Base-by-base conservation (phyloP, 2,329 filamentous ascomycete genomes). In the Pyrenophora seminiperda region DNA sequence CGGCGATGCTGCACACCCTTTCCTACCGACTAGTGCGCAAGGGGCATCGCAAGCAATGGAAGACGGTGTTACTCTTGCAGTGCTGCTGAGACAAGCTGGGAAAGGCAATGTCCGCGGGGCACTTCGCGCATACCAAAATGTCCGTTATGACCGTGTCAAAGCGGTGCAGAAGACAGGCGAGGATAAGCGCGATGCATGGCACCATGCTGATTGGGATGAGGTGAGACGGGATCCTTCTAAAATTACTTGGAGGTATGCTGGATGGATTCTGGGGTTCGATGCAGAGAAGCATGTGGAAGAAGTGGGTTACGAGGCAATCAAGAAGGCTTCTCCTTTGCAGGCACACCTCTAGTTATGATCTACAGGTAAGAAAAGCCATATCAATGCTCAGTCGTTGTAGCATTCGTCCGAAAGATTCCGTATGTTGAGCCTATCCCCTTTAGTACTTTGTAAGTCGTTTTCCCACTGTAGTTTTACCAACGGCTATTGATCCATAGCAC, bases 21-120 rank as follows among this genome's bases (percentile, higher is more conserved):
- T 82, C 61, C 64, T 83, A 6, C 80, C 80, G 0, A 82, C 79
- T 0, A 78, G 75, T 47, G 78, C 79, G 0, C 79, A 82, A 54
- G 80, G 80, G 2, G 79, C 79, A 0, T 78, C 77, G 34, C 79
- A 82, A 62, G 79, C 80, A 0, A 76, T 79, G 20, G 81, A 82
- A 66, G 81, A 81, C 58, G 64, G 61, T 7, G 64, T 67, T 18
- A 65, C 65, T 9, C 42, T 70, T 11, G 67, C 65, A 2, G 49
- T 66, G 0, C 6, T 62, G 19, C 34, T 70, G 36, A 38, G 59
- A 32, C 56, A 63, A 31, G 62, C 64, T 3, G 66, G 63, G 0
- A 68, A 67, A 38, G 39, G 24, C 1, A 67, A 72, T 41, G 60
- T 74, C 2, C 57, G 41, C n/a, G 63, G 51, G 3, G 65, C 59